Percentiles rank a stretch among this genome's conserved stretches.
Conservation (phyloP, 2,329 filamentous ascomycete genomes). For the Cladophialophora exuberans region DNA sequence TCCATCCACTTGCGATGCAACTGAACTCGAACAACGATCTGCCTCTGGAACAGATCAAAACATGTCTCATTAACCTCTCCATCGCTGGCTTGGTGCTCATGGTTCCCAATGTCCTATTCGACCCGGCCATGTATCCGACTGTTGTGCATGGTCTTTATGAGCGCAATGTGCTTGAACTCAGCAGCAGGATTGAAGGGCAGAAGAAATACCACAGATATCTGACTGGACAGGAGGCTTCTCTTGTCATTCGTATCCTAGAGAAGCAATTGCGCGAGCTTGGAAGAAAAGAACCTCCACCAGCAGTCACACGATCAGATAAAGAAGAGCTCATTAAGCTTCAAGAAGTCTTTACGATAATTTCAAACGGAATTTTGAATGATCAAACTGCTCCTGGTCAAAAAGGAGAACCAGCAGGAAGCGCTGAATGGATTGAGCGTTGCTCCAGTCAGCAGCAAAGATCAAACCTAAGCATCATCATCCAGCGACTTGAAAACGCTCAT, state of each 20-base stretch:
- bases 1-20: conserved; percentile 14
- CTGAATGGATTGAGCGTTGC: conserved; percentile 15
- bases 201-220: conserved; percentile 67
- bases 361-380: neutral
- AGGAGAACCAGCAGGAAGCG: neutral
- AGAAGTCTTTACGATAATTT: conserved; percentile 70
- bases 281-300: conserved; percentile 64
- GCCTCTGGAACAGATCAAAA: conserved; percentile 42
- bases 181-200: conserved; percentile 63
- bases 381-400: neutral
- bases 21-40: neutral
- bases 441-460: conserved; percentile 39
- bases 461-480: conserved; percentile 70
- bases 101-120: conserved; percentile 82
- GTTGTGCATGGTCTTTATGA: conserved; percentile 66
- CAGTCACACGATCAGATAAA: conserved; percentile 70
- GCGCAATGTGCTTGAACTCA: conserved; percentile 60
- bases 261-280: conserved; percentile 67
- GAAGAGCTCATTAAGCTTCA: conserved; percentile 75
- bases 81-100: conserved; percentile 76
- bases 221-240: conserved; percentile 68
- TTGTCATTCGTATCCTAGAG: conserved; percentile 67
- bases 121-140: conserved; percentile 67
- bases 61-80: conserved; percentile 77
- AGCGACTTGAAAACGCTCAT: conserved; percentile 70